Conservation (phyloP, 2,329 filamentous ascomycete genomes). For the Fusarium brachygibbosum region DNA sequence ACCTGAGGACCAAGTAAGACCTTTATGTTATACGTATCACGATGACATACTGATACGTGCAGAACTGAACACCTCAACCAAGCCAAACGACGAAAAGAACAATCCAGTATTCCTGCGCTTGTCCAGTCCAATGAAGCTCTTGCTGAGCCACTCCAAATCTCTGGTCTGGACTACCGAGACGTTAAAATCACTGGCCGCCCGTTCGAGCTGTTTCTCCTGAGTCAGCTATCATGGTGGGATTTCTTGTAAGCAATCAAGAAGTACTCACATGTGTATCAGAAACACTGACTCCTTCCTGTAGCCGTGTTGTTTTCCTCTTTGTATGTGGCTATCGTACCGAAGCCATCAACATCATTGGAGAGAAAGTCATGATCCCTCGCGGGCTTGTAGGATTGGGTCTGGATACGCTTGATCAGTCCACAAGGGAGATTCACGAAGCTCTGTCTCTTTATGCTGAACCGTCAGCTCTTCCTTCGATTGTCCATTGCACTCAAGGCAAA, state of each 20-base stretch:
- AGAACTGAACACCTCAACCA: constrained; percentile 82
- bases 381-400: constrained; percentile 79
- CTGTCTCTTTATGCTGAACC: constrained; percentile 50
- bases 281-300: constrained; percentile 27
- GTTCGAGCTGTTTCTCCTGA: constrained; percentile 77
- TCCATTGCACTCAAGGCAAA: constrained; percentile 93
- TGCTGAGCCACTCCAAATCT: constrained; percentile 71
- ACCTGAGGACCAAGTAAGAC: constrained; percentile 79
- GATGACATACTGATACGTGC: constrained; percentile 10
- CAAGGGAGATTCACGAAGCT: constrained; percentile 66
- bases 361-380: constrained; percentile 77
- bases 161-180: constrained; percentile 72
- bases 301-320: constrained; percentile 70
- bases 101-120: constrained; percentile 58
- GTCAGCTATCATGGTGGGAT: constrained; percentile 75
- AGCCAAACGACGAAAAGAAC: constrained; percentile 69
- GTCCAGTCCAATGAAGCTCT: constrained; percentile 61
- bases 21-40: not conserved
- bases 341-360: constrained; percentile 77
- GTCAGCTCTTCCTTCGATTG: constrained; percentile 71
- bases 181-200: constrained; percentile 81
- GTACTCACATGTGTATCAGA: not conserved
- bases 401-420: constrained; percentile 77
- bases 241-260: constrained; percentile 65
- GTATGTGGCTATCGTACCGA: constrained; percentile 75